These are phyloP conservation scores for Diaporthe eres DNA, from an alignment of 2,329 filamentous ascomycete genomes.

Conservation along the genomic window DNA sequence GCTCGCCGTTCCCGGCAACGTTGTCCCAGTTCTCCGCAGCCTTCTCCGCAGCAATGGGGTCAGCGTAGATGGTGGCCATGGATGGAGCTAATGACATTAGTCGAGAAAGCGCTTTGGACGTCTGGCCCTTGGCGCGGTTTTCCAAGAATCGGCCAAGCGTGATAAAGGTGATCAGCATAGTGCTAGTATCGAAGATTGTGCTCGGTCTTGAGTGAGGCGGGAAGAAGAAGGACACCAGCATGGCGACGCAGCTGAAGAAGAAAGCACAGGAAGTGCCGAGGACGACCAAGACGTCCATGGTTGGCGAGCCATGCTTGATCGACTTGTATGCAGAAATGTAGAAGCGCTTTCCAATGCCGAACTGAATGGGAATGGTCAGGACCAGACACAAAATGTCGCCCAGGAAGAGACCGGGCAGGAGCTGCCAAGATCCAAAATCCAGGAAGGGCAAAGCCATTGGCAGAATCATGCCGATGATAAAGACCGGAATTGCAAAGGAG, in stretches of 20 bases:
- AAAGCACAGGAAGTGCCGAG: slow-evolving; percentile 95
- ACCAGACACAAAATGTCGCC: slow-evolving; percentile 87
- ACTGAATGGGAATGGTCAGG: slow-evolving; percentile 94
- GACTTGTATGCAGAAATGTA: slow-evolving; percentile 96
- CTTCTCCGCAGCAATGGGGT: slow-evolving; percentile 94
- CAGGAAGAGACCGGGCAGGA: slow-evolving; percentile 84
- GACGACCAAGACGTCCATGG: slow-evolving; percentile 97
- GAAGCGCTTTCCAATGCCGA: slow-evolving; percentile 95
- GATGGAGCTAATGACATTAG: slow-evolving; percentile 97
- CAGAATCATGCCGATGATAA: slow-evolving; percentile 92
- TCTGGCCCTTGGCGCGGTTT: slow-evolving; percentile 95
- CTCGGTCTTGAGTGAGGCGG: slow-evolving; percentile 84
- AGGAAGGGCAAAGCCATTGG: slow-evolving; percentile 85
- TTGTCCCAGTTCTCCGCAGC: slow-evolving; percentile 83
- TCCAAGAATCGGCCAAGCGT: slow-evolving; percentile 92
- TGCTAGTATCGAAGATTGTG: slow-evolving; percentile 97
- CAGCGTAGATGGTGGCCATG: slow-evolving; percentile 96
- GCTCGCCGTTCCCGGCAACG: slow-evolving; percentile 55
- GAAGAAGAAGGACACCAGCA: slow-evolving; percentile 84
- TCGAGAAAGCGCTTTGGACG: slow-evolving; percentile 90
- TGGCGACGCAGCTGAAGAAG: slow-evolving; percentile 91
- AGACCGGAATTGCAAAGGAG: slow-evolving; percentile 89
- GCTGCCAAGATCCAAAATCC: slow-evolving; percentile 79
- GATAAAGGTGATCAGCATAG: slow-evolving; percentile 98
- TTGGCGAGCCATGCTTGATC: slow-evolving; percentile 89